Evolutionary conservation across 1,284 basidiomycete genomes (phyloP), one percentile per base, ranked within the genome.

Genomic region (Pseudozyma pruni): DNA sequence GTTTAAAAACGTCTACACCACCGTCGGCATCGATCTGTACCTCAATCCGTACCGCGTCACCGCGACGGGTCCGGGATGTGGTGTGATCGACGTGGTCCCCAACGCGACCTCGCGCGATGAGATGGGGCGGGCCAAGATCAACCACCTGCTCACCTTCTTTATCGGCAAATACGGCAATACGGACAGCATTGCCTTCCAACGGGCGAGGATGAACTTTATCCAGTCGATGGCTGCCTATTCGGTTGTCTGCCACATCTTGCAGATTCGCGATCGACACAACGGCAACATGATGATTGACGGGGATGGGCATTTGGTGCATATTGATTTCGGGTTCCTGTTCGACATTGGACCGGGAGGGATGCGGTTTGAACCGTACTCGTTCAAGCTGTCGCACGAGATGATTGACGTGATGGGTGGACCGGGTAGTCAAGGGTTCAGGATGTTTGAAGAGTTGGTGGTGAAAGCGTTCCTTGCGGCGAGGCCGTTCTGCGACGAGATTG

Each of bases 211-310:
- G 71, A 97, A 97, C 84, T 99, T 99, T 81, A 93, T 99, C 70
- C 93, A 96, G 81, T 95, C 93, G 1, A 98, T 98, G 96, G 96
- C 96, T 1, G 96, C 94, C 17, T 99, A 99, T 84, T 97, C 94
- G 32, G 90, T 98, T n/a, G 92, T 93, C 11, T 98, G 95, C 83
- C 98, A 97, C 83, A 93, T 98, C 67, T 84, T 98, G 35, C 95
- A 98, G 83, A 93, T 98, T 84, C 95, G 96, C 84, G 96, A 98
- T 83, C 86, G 95, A 33, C 95, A 98, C 83, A 98, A 98, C 80
- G 95, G 95, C 19, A 98, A 98, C 83, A 98, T 98, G 79, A 96
- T 98, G 94, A 95, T 98, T 61, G 94, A 97, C 79, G 93, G 91
- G 8, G 91, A 94, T 63, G 95, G 95, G 0, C 94, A 97, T 80